Percentiles rank a stretch among this genome's conserved stretches.
These are phyloP conservation scores for Aureobasidium zeae DNA, from an alignment of 2,329 filamentous ascomycete genomes.

Conservation along the genomic window DNA sequence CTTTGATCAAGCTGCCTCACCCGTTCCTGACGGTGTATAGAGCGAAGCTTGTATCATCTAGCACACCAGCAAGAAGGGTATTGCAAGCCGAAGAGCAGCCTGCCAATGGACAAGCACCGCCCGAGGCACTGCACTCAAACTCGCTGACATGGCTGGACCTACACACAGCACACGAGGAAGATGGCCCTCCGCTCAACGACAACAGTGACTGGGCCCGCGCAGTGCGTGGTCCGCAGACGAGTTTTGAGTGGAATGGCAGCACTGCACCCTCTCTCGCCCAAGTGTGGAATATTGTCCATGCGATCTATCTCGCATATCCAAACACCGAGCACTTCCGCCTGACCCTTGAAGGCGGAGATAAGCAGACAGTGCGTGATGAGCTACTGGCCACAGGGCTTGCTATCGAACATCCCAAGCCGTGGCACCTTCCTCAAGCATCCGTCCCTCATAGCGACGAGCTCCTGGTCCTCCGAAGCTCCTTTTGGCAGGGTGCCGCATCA, in stretches of 20 bases:
- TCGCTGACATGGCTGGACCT: conserved; percentile 33
- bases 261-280: conserved; percentile 35
- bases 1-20: conserved; percentile 37
- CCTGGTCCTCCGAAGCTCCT: conserved; percentile 42
- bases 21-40: conserved; percentile 39
- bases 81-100: conserved; percentile 32
- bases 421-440: conserved; percentile 20
- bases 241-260: conserved; percentile 34
- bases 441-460: conserved; percentile 34
- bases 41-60: conserved; percentile 26
- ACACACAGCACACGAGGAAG: conserved; percentile 20
- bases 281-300: conserved; percentile 40
- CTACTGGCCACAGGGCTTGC: conserved; percentile 37
- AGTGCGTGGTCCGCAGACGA: conserved; percentile 35
- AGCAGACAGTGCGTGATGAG: conserved; percentile 32
- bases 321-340: conserved; percentile 39
- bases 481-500: conserved; percentile 38
- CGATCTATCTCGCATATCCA: conserved; percentile 36
- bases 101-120: conserved; percentile 25
- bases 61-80: conserved; percentile 24
- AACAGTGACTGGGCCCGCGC: conserved; percentile 37
- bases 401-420: conserved; percentile 33
- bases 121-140: conserved; percentile 33
- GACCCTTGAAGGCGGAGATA: conserved; percentile 31
- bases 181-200: conserved; percentile 24